A percentile compares a stretch with the other conserved stretches of the same genome.
phyloP scores from a whole-genome alignment of 73 alveolate species.

The Paramecium sonneborni region DNA sequence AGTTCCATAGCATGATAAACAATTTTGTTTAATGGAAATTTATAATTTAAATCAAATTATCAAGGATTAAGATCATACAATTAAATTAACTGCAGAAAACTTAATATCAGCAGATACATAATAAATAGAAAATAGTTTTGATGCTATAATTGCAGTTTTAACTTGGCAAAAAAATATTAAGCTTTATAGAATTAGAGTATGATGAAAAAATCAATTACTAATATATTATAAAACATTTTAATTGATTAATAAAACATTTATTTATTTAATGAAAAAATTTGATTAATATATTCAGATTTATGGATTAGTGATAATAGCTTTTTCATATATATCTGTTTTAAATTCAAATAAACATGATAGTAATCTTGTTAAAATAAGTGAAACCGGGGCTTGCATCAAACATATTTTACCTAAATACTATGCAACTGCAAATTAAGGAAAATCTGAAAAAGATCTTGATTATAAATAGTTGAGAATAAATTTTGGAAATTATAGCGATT shows the following conservation, averaged over 20 bases:
- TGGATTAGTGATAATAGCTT: not conserved
- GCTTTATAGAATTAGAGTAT: not conserved
- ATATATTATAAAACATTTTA: not conserved
- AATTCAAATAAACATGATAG: not conserved
- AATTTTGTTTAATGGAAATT: not conserved
- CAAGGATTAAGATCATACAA: not conserved
- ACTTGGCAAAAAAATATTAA: not conserved
- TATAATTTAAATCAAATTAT: not conserved
- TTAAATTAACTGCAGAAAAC: not conserved
- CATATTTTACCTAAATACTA: not conserved
- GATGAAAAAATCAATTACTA: not conserved
- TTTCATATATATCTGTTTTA: not conserved
- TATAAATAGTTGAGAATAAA: not conserved
- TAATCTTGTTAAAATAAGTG: not conserved
- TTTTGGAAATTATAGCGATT: conserved; percentile 26
- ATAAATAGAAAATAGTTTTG: not conserved
- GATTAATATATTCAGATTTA: not conserved
- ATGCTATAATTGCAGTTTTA: not conserved
- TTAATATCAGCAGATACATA: not conserved
- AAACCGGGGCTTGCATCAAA: not conserved
- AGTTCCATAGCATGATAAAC: not conserved
- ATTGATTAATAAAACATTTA: not conserved
- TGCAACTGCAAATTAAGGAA: conserved; percentile 41
- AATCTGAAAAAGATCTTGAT: not conserved
- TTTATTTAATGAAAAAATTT: not conserved